phyloP scores from a whole-genome alignment of 129 eudicot species.

The Ambrosia trifida region DNA sequence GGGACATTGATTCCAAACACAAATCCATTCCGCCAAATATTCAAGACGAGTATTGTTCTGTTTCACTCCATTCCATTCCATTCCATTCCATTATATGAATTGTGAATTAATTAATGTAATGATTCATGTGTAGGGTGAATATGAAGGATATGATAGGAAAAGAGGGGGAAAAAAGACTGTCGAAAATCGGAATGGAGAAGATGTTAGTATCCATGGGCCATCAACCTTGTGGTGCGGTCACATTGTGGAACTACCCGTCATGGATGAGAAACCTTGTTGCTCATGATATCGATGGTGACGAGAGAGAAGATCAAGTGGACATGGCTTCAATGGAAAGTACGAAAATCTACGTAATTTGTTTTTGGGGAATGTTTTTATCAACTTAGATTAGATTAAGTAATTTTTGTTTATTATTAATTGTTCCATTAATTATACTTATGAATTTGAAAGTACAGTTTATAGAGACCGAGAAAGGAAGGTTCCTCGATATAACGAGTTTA shows the following conservation, averaged over 20 bases:
- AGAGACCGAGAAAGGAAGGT: slow-evolving; percentile 61
- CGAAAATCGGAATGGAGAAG: slow-evolving; percentile 53
- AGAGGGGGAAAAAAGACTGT: slow-evolving; percentile 48
- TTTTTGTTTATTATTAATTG: too few relatives aligned
- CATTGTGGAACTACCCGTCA: slow-evolving; percentile 55
- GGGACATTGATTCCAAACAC: slow-evolving; percentile 34
- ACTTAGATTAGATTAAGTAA: too few relatives aligned
- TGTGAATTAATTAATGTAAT: background rate
- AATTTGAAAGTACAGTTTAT: too few relatives aligned
- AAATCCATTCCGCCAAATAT: slow-evolving; percentile 34
- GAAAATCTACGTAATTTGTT: too few relatives aligned
- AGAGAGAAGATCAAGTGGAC: slow-evolving; percentile 52
- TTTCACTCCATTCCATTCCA: too few relatives aligned
- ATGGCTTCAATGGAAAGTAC: slow-evolving; percentile 63
- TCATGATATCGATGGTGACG: slow-evolving; percentile 58
- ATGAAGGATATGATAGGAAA: slow-evolving; percentile 60
- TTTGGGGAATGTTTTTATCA: too few relatives aligned
- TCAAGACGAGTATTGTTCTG: slow-evolving; percentile 42
- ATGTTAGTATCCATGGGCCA: slow-evolving; percentile 65
- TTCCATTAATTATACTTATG: too few relatives aligned
- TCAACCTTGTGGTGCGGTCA: slow-evolving; percentile 61
- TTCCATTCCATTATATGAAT: background rate
- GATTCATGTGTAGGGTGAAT: slow-evolving; percentile 35
- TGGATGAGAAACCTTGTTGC: slow-evolving; percentile 68
- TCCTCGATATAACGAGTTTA: slow-evolving; percentile 55